These are phyloP conservation scores for Zasmidium citrigriseum DNA, from an alignment of 2,329 filamentous ascomycete species.

Conservation along the genomic window DNA sequence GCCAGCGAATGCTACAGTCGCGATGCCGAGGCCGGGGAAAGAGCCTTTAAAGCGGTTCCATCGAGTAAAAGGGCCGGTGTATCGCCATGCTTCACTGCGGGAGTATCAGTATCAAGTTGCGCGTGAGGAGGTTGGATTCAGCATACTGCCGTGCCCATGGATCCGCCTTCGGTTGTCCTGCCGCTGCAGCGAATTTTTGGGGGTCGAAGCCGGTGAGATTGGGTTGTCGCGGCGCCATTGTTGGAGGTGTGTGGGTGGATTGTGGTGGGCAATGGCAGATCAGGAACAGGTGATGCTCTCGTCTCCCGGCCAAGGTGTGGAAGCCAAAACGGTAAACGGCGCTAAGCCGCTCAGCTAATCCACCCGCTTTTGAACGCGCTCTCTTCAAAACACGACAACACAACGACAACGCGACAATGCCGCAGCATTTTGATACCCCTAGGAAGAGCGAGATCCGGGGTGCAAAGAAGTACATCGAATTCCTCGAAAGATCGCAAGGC, in stretches of 20 bases:
- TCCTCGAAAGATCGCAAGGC: no score
- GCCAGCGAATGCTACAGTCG: conserved; percentile 82
- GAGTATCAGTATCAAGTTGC: conserved; percentile 5
- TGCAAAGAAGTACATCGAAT: no score
- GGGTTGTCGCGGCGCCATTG: conserved; percentile 55
- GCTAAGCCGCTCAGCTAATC: no score
- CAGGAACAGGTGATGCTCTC: neutral
- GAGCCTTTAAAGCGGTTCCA: conserved; percentile 84
- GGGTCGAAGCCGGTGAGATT: conserved; percentile 94
- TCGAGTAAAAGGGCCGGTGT: conserved; percentile 82
- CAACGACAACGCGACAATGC: no score
- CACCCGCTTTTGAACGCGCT: no score
- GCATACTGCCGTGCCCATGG: conserved; percentile 66
- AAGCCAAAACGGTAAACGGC: no score
- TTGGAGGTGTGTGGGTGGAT: conserved; percentile 28
- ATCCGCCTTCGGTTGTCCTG: conserved; percentile 62
- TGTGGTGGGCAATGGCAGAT: neutral
- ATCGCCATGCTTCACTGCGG: conserved; percentile 88
- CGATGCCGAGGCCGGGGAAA: conserved; percentile 91
- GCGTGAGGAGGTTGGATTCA: neutral
- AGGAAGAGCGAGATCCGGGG: no score
- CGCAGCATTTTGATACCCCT: no score
- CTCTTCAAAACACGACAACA: no score
- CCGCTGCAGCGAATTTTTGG: conserved; percentile 72
- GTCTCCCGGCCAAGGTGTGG: no score